Base-by-base conservation (phyloP, 2,329 filamentous ascomycete genomes). In the Epichloe gansuensis region DNA sequence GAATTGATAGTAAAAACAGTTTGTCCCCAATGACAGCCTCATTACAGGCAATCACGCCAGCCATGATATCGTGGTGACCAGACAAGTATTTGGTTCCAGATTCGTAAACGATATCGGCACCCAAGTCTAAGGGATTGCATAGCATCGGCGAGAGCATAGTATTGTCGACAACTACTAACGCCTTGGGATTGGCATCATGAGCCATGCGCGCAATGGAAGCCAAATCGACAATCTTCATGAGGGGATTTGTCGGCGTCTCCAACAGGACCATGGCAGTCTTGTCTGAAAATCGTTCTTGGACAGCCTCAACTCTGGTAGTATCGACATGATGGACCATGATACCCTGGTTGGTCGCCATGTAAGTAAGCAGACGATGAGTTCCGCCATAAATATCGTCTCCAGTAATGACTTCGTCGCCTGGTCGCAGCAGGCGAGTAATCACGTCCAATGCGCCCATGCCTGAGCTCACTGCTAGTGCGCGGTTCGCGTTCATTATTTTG, bases 41-140 rank as follows among this genome's bases (percentile, higher is more conserved):
- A 67, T 97, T 97, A 68, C 91, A 82, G 23, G 91, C 93, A 59
- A 98, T 86, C 34, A 98, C 90, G 57, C 94, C 93, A 9, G 93
- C 93, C 93, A 98, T 98, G 65, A 98, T 86, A 66, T 98, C 94
- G 75, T 98, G 93, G 68, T 98, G 93, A 35, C 93, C 93, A 1
- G 91, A 97, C 5, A 98, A 78, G 64, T 98, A 98, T 69, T 98
- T 98, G 25, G 93, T 98, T 52, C 93, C 93, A 28, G 88, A 95
- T 73, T 98, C 93, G 70, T 98, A 98, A 52, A 95, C 89, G 60
- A 98, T 86, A 63, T 98, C 93, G 15, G 91, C 91, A 53, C 94
- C 93, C 31, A 97, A 78, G 56, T 97, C 91, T 17, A 98, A 81
- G 5, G 93, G 93, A 71, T 95, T 97, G 63, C 85, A 85, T 7